Percentiles rank a stretch among this genome's conserved stretches.
phyloP scores from a whole-genome alignment of 2,329 filamentous ascomycete species.

The Claviceps digitariae region DNA sequence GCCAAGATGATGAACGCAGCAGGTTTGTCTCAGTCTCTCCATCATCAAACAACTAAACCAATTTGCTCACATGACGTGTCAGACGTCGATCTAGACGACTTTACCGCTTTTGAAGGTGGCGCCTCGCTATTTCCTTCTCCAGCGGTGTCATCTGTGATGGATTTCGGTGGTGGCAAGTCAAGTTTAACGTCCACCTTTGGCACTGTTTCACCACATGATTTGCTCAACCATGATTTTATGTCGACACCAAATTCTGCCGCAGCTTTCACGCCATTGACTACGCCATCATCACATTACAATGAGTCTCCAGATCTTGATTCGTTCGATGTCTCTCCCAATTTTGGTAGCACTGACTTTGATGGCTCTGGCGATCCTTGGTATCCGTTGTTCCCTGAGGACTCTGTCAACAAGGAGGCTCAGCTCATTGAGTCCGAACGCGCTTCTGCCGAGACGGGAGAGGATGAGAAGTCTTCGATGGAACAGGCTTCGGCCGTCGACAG shows the following conservation, averaged over 20 bases:
- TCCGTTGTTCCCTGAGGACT: slow-evolving; percentile 53
- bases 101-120: slow-evolving; percentile 41
- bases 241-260: slow-evolving; percentile 73
- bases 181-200: slow-evolving; percentile 42
- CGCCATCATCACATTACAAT: slow-evolving; percentile 59
- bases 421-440: slow-evolving; percentile 24
- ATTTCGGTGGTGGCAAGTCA: slow-evolving; percentile 32
- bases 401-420: slow-evolving; percentile 12
- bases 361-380: slow-evolving; percentile 49
- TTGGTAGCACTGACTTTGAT: slow-evolving; percentile 45
- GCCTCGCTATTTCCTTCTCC: slow-evolving; percentile 41
- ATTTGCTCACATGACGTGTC: slow-evolving; percentile 21
- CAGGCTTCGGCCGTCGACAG: slow-evolving; percentile 25
- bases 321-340: slow-evolving; percentile 68
- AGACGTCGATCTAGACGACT: slow-evolving; percentile 47
- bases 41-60: not conserved
- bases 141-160: slow-evolving; percentile 35
- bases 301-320: slow-evolving; percentile 65
- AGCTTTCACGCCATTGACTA: slow-evolving; percentile 72
- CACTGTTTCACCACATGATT: slow-evolving; percentile 76
- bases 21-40: slow-evolving; percentile 15
- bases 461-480: slow-evolving; percentile 30
- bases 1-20: slow-evolving; percentile 32
- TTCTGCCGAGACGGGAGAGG: slow-evolving; percentile 30
- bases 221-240: slow-evolving; percentile 56